These are phyloP conservation scores for Fusarium annulatum DNA, from an alignment of 2,329 filamentous ascomycete species.

Conservation along the genomic window DNA sequence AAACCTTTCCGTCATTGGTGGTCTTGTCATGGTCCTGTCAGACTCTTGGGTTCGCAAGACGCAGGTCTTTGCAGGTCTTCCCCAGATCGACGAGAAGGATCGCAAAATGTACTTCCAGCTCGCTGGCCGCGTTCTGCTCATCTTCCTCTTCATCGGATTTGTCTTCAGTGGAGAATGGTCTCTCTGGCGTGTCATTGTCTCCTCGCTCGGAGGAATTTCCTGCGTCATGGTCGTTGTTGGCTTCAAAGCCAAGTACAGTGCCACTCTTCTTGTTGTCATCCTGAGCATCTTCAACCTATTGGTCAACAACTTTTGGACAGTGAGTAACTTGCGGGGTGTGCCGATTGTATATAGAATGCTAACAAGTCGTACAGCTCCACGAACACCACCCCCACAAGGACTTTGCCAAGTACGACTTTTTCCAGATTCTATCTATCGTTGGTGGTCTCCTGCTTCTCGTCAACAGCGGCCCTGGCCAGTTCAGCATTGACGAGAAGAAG, in stretches of 20 bases:
- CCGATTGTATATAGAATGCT: not conserved
- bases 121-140: conserved; percentile 91
- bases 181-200: conserved; percentile 87
- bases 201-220: conserved; percentile 84
- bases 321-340: conserved; percentile 59
- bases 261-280: conserved; percentile 92
- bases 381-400: conserved; percentile 99
- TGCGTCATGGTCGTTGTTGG: conserved; percentile 99
- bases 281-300: conserved; percentile 96
- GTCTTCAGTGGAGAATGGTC: conserved; percentile 96
- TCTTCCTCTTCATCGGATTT: conserved; percentile 97
- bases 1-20: conserved; percentile 97
- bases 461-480: conserved; percentile 97
- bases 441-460: conserved; percentile 95
- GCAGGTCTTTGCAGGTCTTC: conserved; percentile 94
- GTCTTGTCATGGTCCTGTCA: conserved; percentile 96
- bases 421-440: conserved; percentile 99
- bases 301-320: conserved; percentile 99
- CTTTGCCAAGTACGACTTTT: conserved; percentile 99
- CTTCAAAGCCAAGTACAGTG: conserved; percentile 99
- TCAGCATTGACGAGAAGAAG: conserved; percentile 99
- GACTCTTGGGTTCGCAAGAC: conserved; percentile 98
- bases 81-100: conserved; percentile 97
- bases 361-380: conserved; percentile 74
- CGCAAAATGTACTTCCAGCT: conserved; percentile 99